These are phyloP conservation scores for Ceratocystis variospora DNA, from an alignment of 2,329 filamentous ascomycete genomes.

Conservation along the genomic window DNA sequence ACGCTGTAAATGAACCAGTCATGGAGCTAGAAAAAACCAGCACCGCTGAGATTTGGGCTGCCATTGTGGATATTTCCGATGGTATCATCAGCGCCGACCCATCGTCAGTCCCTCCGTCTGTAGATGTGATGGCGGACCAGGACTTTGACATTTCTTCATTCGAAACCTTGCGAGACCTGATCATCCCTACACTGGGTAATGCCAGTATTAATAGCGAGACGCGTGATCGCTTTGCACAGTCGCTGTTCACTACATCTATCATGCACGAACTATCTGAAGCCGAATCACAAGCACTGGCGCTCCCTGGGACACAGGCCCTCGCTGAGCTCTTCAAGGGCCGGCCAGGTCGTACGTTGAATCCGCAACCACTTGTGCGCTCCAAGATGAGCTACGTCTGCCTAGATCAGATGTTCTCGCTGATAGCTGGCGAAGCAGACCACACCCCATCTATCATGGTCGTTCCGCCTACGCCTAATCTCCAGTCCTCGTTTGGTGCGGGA, in stretches of 20 bases:
- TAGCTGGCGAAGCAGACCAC: slow-evolving; percentile 37
- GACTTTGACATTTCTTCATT: slow-evolving; percentile 70
- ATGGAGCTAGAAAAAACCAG: slow-evolving; percentile 32
- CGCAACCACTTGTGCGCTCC: slow-evolving; percentile 48
- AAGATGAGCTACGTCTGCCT: slow-evolving; percentile 70
- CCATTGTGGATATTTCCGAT: slow-evolving; percentile 49
- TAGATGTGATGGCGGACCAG: slow-evolving; percentile 44
- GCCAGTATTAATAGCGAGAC: slow-evolving; percentile 50
- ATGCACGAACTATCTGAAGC: slow-evolving; percentile 43
- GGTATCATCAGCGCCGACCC: slow-evolving; percentile 52
- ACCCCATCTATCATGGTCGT: slow-evolving; percentile 30
- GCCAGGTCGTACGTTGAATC: slow-evolving; percentile 57
- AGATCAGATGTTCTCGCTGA: slow-evolving; percentile 61
- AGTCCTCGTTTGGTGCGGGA: not conserved
- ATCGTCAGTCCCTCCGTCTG: slow-evolving; percentile 34
- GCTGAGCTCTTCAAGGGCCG: slow-evolving; percentile 49
- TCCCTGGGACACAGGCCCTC: not conserved
- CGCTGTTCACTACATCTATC: slow-evolving; percentile 69
- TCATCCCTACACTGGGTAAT: slow-evolving; percentile 60
- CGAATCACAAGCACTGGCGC: slow-evolving; percentile 36
- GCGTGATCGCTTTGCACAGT: slow-evolving; percentile 55
- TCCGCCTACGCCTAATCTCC: slow-evolving; percentile 33
- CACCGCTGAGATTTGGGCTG: slow-evolving; percentile 53
- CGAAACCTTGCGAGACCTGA: slow-evolving; percentile 50
- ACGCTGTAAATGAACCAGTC: slow-evolving; percentile 42